A percentile compares a stretch with the other conserved stretches of the same genome.
Evolutionary conservation across 2,329 filamentous ascomycete genomes (phyloP).

Genomic region (Elsinoe fawcettii): DNA sequence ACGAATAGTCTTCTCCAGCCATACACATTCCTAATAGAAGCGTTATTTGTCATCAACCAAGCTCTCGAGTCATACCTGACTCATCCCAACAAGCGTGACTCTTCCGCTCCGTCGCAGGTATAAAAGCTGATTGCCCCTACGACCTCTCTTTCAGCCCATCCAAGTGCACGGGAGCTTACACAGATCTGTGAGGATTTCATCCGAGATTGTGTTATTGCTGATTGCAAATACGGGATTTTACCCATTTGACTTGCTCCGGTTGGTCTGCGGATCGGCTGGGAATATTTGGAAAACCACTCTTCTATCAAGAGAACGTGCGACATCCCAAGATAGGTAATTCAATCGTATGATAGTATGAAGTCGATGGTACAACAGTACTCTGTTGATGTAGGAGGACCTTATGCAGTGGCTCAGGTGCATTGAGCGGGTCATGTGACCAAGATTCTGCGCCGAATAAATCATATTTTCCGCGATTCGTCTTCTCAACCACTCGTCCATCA

Average conservation of each 20-base stretch:
- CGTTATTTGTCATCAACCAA: not conserved
- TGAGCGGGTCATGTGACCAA: too few species aligned
- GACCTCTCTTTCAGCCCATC: not conserved
- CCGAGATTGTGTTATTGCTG: conserved; percentile 2
- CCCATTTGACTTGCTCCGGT: not conserved
- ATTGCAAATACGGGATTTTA: not conserved
- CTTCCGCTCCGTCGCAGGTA: not conserved
- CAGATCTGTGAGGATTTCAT: not conserved
- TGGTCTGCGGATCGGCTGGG: not conserved
- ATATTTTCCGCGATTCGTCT: too few species aligned
- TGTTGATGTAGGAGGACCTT: not conserved
- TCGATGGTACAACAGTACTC: too few species aligned
- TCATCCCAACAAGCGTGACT: not conserved
- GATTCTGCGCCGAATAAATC: too few species aligned
- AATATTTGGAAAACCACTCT: not conserved
- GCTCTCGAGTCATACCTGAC: not conserved
- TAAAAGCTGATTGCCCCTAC: not conserved
- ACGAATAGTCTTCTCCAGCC: not conserved
- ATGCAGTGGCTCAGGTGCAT: too few species aligned
- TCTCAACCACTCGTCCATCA: too few species aligned
- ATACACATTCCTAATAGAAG: not conserved
- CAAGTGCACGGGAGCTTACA: not conserved
- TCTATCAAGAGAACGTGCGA: not conserved
- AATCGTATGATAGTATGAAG: not conserved
- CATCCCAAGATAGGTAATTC: not conserved